Percentiles rank a stretch among this genome's conserved stretches.
phyloP scores from a whole-genome alignment of 2,329 filamentous ascomycete genomes.

The Aureobasidium melanogenum region DNA sequence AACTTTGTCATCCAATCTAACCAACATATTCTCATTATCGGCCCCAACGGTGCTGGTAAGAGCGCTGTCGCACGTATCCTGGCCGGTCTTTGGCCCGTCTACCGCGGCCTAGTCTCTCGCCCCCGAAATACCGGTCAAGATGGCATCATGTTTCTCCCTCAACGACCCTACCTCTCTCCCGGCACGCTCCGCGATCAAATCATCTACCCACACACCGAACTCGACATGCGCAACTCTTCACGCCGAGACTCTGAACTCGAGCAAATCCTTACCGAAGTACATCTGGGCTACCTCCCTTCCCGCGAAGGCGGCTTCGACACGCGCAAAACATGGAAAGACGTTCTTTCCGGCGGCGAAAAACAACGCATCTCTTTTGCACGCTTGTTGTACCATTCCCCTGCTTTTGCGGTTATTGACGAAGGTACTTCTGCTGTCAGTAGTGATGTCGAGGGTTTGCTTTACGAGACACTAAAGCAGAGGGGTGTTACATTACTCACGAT shows the following conservation, averaged over 20 bases:
- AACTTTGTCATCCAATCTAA: constrained; percentile 84
- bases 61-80: constrained; percentile 79
- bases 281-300: constrained; percentile 78
- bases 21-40: constrained; percentile 89
- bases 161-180: constrained; percentile 83
- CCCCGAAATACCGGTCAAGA: constrained; percentile 63
- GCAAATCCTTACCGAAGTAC: constrained; percentile 70
- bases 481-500: constrained; percentile 96
- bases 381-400: constrained; percentile 86
- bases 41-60: constrained; percentile 91
- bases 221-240: constrained; percentile 81
- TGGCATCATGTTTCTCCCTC: constrained; percentile 97
- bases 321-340: constrained; percentile 96
- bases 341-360: constrained; percentile 95
- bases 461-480: constrained; percentile 84
- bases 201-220: constrained; percentile 90
- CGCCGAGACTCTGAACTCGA: constrained; percentile 71
- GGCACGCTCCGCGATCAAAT: constrained; percentile 94
- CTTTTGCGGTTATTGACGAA: constrained; percentile 91
- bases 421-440: constrained; percentile 89
- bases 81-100: constrained; percentile 91
- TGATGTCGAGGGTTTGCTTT: constrained; percentile 88
- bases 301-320: constrained; percentile 96
- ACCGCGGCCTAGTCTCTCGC: constrained; percentile 81
- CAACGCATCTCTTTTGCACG: constrained; percentile 88